Base-by-base conservation (phyloP, 805 yeast genomes). In the Yarrowia hollandica region DNA sequence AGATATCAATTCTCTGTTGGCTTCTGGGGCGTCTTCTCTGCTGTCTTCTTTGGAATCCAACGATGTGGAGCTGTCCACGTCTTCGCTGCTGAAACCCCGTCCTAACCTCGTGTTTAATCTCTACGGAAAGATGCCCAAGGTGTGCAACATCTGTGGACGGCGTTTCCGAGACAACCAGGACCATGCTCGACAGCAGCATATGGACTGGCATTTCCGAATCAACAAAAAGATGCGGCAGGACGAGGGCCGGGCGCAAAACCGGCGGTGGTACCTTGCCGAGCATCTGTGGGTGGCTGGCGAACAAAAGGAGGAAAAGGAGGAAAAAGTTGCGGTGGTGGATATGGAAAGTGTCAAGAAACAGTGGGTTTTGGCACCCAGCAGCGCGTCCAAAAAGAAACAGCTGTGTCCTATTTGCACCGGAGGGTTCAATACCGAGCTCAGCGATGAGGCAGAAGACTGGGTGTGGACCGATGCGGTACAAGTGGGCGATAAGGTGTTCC, bases 191-290 rank as follows among this genome's bases (percentile, higher is more conserved):
- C 81, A 84, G 55, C 77, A 81, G 15, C 99, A 94, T 72, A 74
- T 90, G 64, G 99, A 92, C 71, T 92, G 97, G 97, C 98, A 92
- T 75, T 90, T 90, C 75, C 81, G 98, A 66, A 86, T 89, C 41
- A 92, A 90, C 71, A 89, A 88, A 69, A 84, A 86, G 66, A 75
- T 88, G 48, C 81, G 82, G 42, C 80, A 77, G 60, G 77, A 74
- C 26, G 70, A 69, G 31, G 66, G 68, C 8, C 69, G 77, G 7
- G 74, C 76, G 28, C 91, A 88, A 68, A 84, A 88, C 38, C 76
- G 97, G 66, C 80, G 84, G 65, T 91, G 96, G 96, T 91, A 84
- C 69, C 72, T 90, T 61, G 83, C 82, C 62, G 86, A 82, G 62
- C 75, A 77, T 21, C 83, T 83, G 41, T 90, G 96, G 92, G 79